Evolutionary conservation across 2,329 filamentous ascomycete genomes (phyloP).

Genomic region (Fusarium protoensiforme): DNA sequence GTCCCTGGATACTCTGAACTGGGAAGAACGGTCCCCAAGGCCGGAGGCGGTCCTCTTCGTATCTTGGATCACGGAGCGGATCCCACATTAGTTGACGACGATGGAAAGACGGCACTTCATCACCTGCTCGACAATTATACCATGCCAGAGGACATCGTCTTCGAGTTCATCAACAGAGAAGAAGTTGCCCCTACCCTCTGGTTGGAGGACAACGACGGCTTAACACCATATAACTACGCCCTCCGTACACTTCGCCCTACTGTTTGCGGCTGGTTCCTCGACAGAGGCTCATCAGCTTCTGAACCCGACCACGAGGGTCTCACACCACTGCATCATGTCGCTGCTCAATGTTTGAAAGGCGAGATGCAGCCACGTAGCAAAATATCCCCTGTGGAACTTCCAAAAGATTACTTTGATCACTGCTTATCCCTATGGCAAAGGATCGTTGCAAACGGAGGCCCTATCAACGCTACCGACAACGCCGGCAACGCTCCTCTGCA

Average conservation of each 20-base stretch:
- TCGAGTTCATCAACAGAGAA: conserved; percentile 25
- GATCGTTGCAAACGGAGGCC: conserved; percentile 8
- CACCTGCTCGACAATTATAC: conserved; percentile 29
- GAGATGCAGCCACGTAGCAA: neutral
- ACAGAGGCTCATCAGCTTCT: conserved; percentile 17
- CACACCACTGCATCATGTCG: conserved; percentile 31
- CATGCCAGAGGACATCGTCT: conserved; percentile 7
- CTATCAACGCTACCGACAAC: conserved; percentile 22
- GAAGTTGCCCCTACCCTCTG: conserved; percentile 20
- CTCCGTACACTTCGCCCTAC: conserved; percentile 19
- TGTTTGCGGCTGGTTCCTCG: conserved; percentile 26
- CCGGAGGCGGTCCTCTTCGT: neutral
- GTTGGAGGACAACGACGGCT: conserved; percentile 12
- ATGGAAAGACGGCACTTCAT: conserved; percentile 34
- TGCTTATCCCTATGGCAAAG: conserved; percentile 23
- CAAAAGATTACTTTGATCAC: conserved; percentile 3
- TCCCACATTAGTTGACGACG: conserved; percentile 16
- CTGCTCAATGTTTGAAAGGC: conserved; percentile 13
- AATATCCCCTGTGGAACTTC: neutral
- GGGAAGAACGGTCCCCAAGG: neutral
- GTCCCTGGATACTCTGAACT: neutral
- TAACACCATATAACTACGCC: conserved; percentile 23
- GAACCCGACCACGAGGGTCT: conserved; percentile 21
- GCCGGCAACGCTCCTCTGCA: conserved; percentile 30
- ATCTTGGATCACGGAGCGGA: conserved; percentile 31